phyloP scores from a whole-genome alignment of 2,329 filamentous ascomycete genomes.

The Pseudonectria buxi region DNA sequence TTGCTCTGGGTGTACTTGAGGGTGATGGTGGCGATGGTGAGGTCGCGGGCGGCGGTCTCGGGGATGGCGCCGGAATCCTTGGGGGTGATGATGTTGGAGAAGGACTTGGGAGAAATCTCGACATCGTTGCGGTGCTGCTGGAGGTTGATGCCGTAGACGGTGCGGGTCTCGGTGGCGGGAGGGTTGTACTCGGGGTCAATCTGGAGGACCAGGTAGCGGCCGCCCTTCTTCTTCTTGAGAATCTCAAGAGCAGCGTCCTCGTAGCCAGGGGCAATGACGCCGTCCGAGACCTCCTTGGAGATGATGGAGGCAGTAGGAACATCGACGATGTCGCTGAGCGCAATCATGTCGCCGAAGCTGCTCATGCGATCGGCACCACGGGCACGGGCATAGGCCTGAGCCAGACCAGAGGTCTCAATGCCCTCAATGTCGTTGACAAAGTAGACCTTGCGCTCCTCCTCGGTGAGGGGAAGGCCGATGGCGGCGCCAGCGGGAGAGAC shows the following conservation, averaged over 20 bases:
- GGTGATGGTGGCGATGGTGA: slow-evolving; percentile 92
- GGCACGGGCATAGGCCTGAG: slow-evolving; percentile 92
- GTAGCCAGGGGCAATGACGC: slow-evolving; percentile 87
- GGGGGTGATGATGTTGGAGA: slow-evolving; percentile 78
- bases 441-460: slow-evolving; percentile 92
- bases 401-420: slow-evolving; percentile 76
- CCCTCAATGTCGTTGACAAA: slow-evolving; percentile 95
- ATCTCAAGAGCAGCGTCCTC: slow-evolving; percentile 80
- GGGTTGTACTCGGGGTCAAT: slow-evolving; percentile 87
- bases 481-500: slow-evolving; percentile 95
- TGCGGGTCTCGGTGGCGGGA: slow-evolving; percentile 72
- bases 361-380: slow-evolving; percentile 97
- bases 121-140: slow-evolving; percentile 91
- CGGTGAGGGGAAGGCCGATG: slow-evolving; percentile 79
- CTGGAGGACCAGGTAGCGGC: slow-evolving; percentile 91
- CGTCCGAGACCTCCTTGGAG: slow-evolving; percentile 94
- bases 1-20: slow-evolving; percentile 99
- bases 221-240: slow-evolving; percentile 95
- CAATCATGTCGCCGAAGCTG: slow-evolving; percentile 95
- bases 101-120: slow-evolving; percentile 76
- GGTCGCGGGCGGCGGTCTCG: slow-evolving; percentile 76
- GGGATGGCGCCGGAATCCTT: slow-evolving; percentile 69
- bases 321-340: slow-evolving; percentile 85
- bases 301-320: slow-evolving; percentile 95
- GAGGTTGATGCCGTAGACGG: slow-evolving; percentile 83